These are phyloP conservation scores for Claviceps arundinis DNA, from an alignment of 2,329 filamentous ascomycete species.

Conservation along the genomic window DNA sequence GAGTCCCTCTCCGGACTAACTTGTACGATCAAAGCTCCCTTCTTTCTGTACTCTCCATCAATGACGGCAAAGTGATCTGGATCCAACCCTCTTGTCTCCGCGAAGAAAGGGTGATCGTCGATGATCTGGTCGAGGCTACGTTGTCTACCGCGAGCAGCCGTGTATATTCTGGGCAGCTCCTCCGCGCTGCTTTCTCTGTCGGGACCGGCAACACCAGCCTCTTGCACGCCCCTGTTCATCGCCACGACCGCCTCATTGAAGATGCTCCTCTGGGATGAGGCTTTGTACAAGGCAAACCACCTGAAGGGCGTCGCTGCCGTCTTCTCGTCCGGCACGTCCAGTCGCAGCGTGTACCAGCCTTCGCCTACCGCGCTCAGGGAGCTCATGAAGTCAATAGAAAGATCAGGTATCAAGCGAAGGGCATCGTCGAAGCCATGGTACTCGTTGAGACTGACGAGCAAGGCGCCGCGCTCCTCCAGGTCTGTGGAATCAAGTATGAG, in stretches of 20 bases:
- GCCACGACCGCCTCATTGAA: background rate
- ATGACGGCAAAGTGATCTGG: background rate
- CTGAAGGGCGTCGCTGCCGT: background rate
- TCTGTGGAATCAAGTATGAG: slow-evolving; percentile 3
- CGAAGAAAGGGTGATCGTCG: slow-evolving; percentile 1
- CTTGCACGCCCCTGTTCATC: slow-evolving; percentile 2
- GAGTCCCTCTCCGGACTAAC: background rate
- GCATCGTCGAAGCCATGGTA: slow-evolving; percentile 5
- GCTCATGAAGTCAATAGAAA: background rate
- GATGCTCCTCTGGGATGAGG: background rate
- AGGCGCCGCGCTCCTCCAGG: background rate
- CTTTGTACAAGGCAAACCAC: slow-evolving; percentile 3
- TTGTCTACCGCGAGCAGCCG: background rate
- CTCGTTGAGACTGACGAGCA: slow-evolving; percentile 3
- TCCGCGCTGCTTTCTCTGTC: background rate
- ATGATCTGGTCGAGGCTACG: background rate
- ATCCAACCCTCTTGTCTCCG: background rate
- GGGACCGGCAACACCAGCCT: background rate
- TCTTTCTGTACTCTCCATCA: background rate
- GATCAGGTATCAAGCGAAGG: background rate
- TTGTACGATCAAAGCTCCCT: slow-evolving; percentile 1
- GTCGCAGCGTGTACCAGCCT: slow-evolving; percentile 3
- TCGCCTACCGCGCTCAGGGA: slow-evolving; percentile 1
- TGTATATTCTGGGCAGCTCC: background rate
- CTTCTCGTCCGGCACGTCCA: background rate